A percentile compares a stretch with the other conserved stretches of the same genome.
phyloP scores from a whole-genome alignment of 192 early-diverging fungal species.

The Umbelopsis sp. region DNA sequence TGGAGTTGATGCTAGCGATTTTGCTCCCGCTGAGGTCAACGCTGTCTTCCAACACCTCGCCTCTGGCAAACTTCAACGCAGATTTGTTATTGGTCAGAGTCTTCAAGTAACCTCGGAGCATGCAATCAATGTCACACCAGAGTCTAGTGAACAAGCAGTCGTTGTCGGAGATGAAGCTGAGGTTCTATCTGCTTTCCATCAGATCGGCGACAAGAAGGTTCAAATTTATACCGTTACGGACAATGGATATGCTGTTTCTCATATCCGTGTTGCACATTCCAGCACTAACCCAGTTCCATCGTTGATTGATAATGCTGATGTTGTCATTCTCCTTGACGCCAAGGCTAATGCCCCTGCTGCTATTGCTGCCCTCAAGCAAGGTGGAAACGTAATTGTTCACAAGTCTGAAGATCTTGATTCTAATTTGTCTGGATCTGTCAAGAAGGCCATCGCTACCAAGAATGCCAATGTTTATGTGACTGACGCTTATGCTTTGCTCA shows the following conservation, averaged over 20 bases:
- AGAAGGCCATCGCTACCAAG: slow-evolving; percentile 30
- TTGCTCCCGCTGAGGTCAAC: slow-evolving; percentile 25
- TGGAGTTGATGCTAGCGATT: slow-evolving; percentile 40
- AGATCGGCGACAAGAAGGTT: slow-evolving; percentile 18
- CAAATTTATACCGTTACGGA: slow-evolving; percentile 29
- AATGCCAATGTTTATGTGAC: slow-evolving; percentile 21
- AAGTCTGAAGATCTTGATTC: slow-evolving; percentile 8
- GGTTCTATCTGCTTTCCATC: slow-evolving; percentile 16
- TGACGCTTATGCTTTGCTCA: slow-evolving; percentile 15
- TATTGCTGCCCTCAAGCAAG: slow-evolving; percentile 13
- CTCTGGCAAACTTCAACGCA: slow-evolving; percentile 21
- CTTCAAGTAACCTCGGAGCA: neutral
- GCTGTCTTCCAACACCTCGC: slow-evolving; percentile 27
- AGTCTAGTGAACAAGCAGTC: slow-evolving; percentile 23
- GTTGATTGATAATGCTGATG: slow-evolving; percentile 26
- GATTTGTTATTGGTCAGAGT: slow-evolving; percentile 25
- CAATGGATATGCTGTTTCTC: slow-evolving; percentile 24
- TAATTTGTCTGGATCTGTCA: slow-evolving; percentile 16
- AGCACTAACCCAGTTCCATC: slow-evolving; percentile 28
- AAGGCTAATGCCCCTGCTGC: slow-evolving; percentile 3
- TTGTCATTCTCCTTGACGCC: slow-evolving; percentile 20
- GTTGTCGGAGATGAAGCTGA: slow-evolving; percentile 28
- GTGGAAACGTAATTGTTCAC: slow-evolving; percentile 18
- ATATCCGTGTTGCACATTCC: slow-evolving; percentile 31
- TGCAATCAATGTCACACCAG: slow-evolving; percentile 11